Base-by-base conservation (phyloP, 2,329 filamentous ascomycete species). In the Diaporthe sp. region DNA sequence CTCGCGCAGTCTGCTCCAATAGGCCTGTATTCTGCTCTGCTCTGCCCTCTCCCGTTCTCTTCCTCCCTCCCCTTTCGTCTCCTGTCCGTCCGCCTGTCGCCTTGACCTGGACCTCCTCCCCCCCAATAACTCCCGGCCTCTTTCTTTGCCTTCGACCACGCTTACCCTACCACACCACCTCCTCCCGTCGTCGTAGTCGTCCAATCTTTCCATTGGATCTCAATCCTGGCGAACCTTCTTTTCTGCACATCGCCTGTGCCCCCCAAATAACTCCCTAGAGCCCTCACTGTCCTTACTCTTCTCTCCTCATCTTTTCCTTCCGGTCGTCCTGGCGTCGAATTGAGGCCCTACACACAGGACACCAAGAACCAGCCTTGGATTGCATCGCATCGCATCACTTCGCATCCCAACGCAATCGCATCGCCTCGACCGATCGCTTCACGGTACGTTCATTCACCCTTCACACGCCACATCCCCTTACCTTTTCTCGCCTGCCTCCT, bases 1-100 rank as follows among this genome's bases (percentile, higher is more conserved):
- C 25, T 42, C 58, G 33, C 25, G 73, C 73, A 60, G 69, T 66
- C 74, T 55, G 64, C 61, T 57, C 67, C 30, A 42, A 69, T 66
- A 58, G 75, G 74, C 45, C 75, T 69, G 68, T 71, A n/a, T 58
- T 74, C 72, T 45, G 52, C 68, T 64, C 78, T 79, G 42, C 77
- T 77, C 55, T 78, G 77, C 19, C 78, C 78, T 64, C 75, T 76
- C 67, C 22, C 78, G n/a, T 80, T 57, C 76, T 77, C 15, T 77
- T 73, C n/a, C 77, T 74, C 52, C 75, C 64, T 68, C 64, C 47
- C 64, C 64, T 68, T 68, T 68, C 64, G 64, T 54, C 64, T 52
- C 64, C 64, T 61, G 52, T 45, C 68, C 55, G 68, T 33, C 35
- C 30, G 52, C 10, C 68, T 60, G 68, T 71, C 64, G n/a, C n/a